These are phyloP conservation scores for Cystoderma amianthinum DNA, from an alignment of 768 basidiomycete species.

Conservation along the genomic window DNA sequence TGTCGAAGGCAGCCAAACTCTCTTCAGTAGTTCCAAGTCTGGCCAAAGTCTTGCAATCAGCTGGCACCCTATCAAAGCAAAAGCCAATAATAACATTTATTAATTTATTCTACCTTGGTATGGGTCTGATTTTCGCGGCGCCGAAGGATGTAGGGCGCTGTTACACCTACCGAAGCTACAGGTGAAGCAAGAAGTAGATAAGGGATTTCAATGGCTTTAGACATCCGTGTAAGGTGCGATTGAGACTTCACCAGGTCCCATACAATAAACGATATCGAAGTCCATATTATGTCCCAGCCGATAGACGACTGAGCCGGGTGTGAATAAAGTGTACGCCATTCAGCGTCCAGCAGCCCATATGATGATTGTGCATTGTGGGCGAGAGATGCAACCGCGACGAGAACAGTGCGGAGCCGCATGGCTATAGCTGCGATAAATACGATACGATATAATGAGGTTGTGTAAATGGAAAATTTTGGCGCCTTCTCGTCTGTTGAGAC, in stretches of 20 bases:
- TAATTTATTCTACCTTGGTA: not conserved
- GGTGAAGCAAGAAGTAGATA: slow-evolving; percentile 18
- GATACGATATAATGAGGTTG: slow-evolving; percentile 27
- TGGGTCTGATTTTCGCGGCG: slow-evolving; percentile 2
- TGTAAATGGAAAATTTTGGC: slow-evolving; percentile 12
- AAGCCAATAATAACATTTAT: too few relatives aligned
- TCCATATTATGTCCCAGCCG: slow-evolving; percentile 61
- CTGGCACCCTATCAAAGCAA: too few relatives aligned
- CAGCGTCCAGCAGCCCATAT: slow-evolving; percentile 15
- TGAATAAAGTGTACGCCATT: slow-evolving; percentile 31
- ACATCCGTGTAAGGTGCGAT: not conserved
- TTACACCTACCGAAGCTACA: slow-evolving; percentile 16
- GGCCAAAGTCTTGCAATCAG: too few relatives aligned
- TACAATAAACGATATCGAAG: slow-evolving; percentile 29
- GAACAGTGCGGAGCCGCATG: slow-evolving; percentile 27
- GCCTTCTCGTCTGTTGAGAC: not conserved
- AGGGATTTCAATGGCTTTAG: slow-evolving; percentile 8
- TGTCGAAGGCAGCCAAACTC: too few relatives aligned
- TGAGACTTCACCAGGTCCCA: slow-evolving; percentile 19
- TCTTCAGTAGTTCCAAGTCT: too few relatives aligned
- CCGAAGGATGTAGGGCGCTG: slow-evolving; percentile 16
- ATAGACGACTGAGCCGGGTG: slow-evolving; percentile 63
- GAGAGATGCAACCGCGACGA: slow-evolving; percentile 15
- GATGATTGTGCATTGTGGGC: slow-evolving; percentile 6
- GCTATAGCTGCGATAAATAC: slow-evolving; percentile 20